These are phyloP conservation scores for Eucalyptus curtisii DNA, from an alignment of 345 rosid genomes.

Conservation along the genomic window DNA sequence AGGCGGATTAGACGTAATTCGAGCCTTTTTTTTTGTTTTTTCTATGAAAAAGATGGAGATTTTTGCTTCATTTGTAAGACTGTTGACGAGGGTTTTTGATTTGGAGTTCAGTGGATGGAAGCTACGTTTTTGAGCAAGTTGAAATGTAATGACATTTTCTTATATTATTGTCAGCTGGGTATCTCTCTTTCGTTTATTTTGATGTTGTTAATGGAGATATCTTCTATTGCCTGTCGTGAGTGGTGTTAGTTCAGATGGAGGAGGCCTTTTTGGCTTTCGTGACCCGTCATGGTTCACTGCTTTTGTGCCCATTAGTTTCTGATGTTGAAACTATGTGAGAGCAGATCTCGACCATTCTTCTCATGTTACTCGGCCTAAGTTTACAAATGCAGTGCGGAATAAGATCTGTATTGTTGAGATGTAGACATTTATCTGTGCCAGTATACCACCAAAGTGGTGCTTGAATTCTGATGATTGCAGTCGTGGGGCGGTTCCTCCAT, in stretches of 20 bases:
- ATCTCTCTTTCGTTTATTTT: neutral
- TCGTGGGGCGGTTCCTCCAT: neutral
- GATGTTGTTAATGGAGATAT: neutral
- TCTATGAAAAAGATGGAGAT: neutral
- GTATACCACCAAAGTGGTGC: neutral
- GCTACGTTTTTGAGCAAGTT: neutral
- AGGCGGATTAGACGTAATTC: neutral
- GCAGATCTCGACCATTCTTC: neutral
- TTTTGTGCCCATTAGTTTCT: neutral
- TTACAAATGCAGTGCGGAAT: neutral
- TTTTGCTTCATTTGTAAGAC: neutral
- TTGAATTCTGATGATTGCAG: neutral
- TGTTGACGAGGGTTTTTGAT: neutral
- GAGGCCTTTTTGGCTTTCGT: neutral
- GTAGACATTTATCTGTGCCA: neutral
- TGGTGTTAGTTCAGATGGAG: neutral
- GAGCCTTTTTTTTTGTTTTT: neutral
- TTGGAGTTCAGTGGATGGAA: neutral
- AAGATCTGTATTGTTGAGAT: neutral
- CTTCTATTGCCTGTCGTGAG: neutral
- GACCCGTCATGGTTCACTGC: neutral
- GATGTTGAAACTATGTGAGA: neutral
- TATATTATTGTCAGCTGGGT: neutral
- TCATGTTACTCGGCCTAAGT: neutral
- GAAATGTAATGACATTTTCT: neutral